Evolutionary conservation across 1,284 basidiomycete genomes (phyloP).

Genomic region (Ceratobasidium theobromae): DNA sequence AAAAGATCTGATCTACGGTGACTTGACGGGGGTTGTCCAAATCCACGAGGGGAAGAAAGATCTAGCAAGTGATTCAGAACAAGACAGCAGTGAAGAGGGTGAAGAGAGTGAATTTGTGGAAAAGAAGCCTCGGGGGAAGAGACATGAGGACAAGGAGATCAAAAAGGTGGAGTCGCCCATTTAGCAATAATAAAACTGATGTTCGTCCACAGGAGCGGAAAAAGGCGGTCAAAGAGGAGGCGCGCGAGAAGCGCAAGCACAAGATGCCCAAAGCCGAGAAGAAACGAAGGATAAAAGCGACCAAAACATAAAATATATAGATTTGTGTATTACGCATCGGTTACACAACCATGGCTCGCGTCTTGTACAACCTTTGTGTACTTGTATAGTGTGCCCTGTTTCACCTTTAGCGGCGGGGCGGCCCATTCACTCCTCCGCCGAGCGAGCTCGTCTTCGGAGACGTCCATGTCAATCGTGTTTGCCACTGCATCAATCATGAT

Average conservation of each 20-base stretch:
- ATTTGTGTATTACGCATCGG: slow-evolving; percentile 58
- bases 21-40: slow-evolving; percentile 50
- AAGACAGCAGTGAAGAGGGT: slow-evolving; percentile 37
- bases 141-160: slow-evolving; percentile 86
- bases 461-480: slow-evolving; percentile 71
- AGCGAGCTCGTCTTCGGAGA: slow-evolving; percentile 71
- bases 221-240: slow-evolving; percentile 82
- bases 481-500: slow-evolving; percentile 83
- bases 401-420: slow-evolving; percentile 82
- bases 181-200: neutral
- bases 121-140: slow-evolving; percentile 73
- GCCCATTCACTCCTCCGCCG: slow-evolving; percentile 68
- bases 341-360: slow-evolving; percentile 86
- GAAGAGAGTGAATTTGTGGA: slow-evolving; percentile 48
- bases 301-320: slow-evolving; percentile 16
- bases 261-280: slow-evolving; percentile 97
- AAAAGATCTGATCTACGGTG: slow-evolving; percentile 76
- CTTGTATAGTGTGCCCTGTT: slow-evolving; percentile 83
- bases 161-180: slow-evolving; percentile 68
- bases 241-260: slow-evolving; percentile 81
- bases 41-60: slow-evolving; percentile 25
- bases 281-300: slow-evolving; percentile 73
- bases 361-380: slow-evolving; percentile 84
- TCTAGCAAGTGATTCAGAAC: slow-evolving; percentile 38
- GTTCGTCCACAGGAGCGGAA: slow-evolving; percentile 71